Conservation (phyloP, 2,329 filamentous ascomycete genomes). For the Phaeophleospora eucalypticola region DNA sequence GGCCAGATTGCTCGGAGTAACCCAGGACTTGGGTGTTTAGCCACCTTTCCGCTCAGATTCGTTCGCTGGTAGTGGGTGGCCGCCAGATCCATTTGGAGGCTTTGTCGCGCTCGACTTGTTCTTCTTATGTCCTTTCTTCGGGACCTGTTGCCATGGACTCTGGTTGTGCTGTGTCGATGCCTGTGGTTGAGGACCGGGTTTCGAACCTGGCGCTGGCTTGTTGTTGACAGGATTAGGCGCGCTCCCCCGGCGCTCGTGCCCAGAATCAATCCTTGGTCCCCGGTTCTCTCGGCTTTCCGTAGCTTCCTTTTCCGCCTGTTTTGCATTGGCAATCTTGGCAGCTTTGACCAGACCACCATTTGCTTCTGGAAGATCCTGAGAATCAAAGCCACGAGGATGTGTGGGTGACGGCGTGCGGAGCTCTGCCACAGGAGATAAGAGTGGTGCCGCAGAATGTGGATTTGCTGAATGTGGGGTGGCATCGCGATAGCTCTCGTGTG, state of each 20-base stretch:
- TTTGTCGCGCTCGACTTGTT: slow-evolving; percentile 28
- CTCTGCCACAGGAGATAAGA: slow-evolving; percentile 71
- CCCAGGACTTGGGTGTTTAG: no score
- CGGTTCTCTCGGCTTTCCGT: slow-evolving; percentile 20
- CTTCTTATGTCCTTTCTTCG: slow-evolving; percentile 32
- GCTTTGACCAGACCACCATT: slow-evolving; percentile 26
- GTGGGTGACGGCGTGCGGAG: slow-evolving; percentile 67
- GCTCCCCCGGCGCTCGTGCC: slow-evolving; percentile 26
- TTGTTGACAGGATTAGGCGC: slow-evolving; percentile 14
- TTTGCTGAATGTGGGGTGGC: slow-evolving; percentile 8
- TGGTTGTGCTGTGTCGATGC: slow-evolving; percentile 7
- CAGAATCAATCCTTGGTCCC: slow-evolving; percentile 7
- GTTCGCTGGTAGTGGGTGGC: slow-evolving; percentile 43
- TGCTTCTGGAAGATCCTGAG: slow-evolving; percentile 17
- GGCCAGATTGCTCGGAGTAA: not conserved
- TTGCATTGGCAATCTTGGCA: slow-evolving; percentile 29
- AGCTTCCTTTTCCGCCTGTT: slow-evolving; percentile 21
- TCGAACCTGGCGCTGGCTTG: slow-evolving; percentile 3
- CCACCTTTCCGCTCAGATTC: slow-evolving; percentile 46
- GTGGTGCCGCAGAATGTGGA: slow-evolving; percentile 28
- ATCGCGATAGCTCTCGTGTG: slow-evolving; percentile 18
- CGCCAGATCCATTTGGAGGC: slow-evolving; percentile 13
- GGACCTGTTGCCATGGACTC: slow-evolving; percentile 26
- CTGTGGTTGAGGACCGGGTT: slow-evolving; percentile 1
- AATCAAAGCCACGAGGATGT: slow-evolving; percentile 52